phyloP scores from a whole-genome alignment of 441 rosid species.

The Pelargonium hybrid region DNA sequence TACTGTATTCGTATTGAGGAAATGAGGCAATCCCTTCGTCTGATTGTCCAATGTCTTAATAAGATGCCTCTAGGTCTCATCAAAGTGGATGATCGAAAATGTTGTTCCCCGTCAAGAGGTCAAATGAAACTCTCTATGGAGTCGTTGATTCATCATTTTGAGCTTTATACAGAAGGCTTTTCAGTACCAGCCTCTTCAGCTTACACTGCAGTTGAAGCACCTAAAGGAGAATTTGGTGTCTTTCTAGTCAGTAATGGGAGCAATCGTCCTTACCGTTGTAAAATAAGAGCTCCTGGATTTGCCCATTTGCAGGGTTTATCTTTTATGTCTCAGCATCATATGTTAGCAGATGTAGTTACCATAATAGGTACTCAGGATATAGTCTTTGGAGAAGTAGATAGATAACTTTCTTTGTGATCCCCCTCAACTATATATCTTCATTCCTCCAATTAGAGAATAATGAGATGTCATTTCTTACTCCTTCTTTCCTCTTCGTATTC shows the following conservation, averaged over 20 bases:
- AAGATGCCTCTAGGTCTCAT: background rate
- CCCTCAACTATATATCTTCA: too few relatives aligned
- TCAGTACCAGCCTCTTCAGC: slow-evolving; percentile 1
- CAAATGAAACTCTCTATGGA: background rate
- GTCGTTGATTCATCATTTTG: slow-evolving; percentile 12
- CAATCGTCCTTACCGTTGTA: slow-evolving; percentile 9
- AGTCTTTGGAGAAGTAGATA: slow-evolving; percentile 11
- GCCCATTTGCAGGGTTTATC: slow-evolving; percentile 14
- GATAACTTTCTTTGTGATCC: background rate
- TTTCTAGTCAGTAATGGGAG: slow-evolving; percentile 11
- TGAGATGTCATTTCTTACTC: too few relatives aligned
- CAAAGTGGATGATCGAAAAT: background rate
- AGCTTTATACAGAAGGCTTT: slow-evolving; percentile 7
- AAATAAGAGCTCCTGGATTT: slow-evolving; percentile 14
- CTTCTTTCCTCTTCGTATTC: too few relatives aligned
- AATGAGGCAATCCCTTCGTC: background rate
- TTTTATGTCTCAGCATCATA: slow-evolving; percentile 14
- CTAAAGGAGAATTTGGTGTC: slow-evolving; percentile 23
- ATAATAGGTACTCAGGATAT: slow-evolving; percentile 19
- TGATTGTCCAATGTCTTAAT: background rate
- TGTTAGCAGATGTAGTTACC: slow-evolving; percentile 19
- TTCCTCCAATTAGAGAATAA: too few relatives aligned
- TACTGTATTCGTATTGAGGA: slow-evolving; percentile 1
- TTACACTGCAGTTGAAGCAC: slow-evolving; percentile 16
- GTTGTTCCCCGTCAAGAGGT: background rate